Evolutionary conservation across 2,329 filamentous ascomycete genomes (phyloP).

Genomic region (Cordyceps cicadae): DNA sequence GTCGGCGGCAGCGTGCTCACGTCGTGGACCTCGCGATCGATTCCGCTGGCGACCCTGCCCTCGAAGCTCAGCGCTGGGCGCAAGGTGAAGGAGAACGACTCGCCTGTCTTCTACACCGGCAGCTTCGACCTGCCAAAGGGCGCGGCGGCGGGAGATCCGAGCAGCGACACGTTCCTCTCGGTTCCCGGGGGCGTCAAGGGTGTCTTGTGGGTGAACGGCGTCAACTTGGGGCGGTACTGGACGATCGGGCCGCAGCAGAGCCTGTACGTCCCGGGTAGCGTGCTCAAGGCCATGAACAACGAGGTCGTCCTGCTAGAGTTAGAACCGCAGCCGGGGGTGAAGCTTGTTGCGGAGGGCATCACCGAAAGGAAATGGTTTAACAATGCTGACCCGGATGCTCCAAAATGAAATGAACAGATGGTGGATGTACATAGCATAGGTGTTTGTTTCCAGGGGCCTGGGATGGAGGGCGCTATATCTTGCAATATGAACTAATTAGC

Average conservation of each 20-base stretch:
- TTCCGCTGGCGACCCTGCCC: slow-evolving; percentile 17
- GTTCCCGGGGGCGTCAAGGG: slow-evolving; percentile 35
- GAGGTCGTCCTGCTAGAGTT: slow-evolving; percentile 35
- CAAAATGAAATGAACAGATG: too few species aligned
- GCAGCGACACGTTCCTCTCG: slow-evolving; percentile 29
- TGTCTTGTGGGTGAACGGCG: slow-evolving; percentile 37
- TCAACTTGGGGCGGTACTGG: slow-evolving; percentile 40
- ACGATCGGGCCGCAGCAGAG: slow-evolving; percentile 38
- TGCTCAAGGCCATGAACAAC: slow-evolving; percentile 27
- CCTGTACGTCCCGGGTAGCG: slow-evolving; percentile 35
- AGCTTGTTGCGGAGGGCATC: slow-evolving; percentile 8
- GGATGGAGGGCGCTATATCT: too few species aligned
- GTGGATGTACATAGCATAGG: too few species aligned
- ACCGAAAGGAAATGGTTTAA: slow-evolving; percentile 14
- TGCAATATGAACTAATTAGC: too few species aligned
- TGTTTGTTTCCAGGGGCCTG: not conserved
- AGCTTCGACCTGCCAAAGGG: slow-evolving; percentile 19
- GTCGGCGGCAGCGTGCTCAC: slow-evolving; percentile 24
- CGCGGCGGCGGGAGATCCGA: slow-evolving; percentile 12
- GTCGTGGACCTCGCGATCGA: slow-evolving; percentile 32
- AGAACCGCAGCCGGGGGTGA: slow-evolving; percentile 24
- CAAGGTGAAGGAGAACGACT: slow-evolving; percentile 1
- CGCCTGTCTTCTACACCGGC: slow-evolving; percentile 17
- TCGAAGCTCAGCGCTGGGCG: not conserved
- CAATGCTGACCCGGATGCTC: slow-evolving; percentile 9